A percentile compares a stretch with the other conserved stretches of the same genome.
These are phyloP conservation scores for Fusarium sp. DNA, from an alignment of 2,329 filamentous ascomycete genomes.

Conservation along the genomic window DNA sequence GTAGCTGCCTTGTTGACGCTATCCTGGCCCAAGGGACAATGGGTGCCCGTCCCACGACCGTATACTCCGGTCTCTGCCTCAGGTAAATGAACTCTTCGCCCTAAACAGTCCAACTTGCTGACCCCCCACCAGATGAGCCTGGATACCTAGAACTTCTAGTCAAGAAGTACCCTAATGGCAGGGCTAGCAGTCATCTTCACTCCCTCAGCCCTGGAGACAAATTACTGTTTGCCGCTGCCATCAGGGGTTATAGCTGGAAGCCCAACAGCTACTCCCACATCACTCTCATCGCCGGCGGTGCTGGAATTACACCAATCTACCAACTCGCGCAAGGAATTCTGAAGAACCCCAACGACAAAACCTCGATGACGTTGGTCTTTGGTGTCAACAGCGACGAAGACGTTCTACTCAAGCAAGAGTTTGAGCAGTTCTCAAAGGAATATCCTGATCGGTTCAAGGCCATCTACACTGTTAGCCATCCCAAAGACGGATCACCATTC, in stretches of 20 bases:
- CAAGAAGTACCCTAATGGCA: conserved; percentile 75
- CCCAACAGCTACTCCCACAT: conserved; percentile 63
- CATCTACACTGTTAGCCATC: conserved; percentile 67
- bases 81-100: background rate
- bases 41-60: conserved; percentile 70
- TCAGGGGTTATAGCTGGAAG: conserved; percentile 67
- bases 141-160: conserved; percentile 74
- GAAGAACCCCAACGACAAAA: conserved; percentile 70
- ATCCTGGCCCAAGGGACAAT: conserved; percentile 67
- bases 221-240: conserved; percentile 66
- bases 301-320: conserved; percentile 78
- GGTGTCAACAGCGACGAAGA: conserved; percentile 75
- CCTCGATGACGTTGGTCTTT: conserved; percentile 72
- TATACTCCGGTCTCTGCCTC: conserved; percentile 68
- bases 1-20: conserved; percentile 68
- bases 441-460: conserved; percentile 68
- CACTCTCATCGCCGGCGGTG: conserved; percentile 77
- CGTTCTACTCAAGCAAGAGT: conserved; percentile 65
- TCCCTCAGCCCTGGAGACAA: conserved; percentile 70
- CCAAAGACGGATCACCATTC: conserved; percentile 54
- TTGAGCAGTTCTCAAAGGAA: conserved; percentile 62
- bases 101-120: background rate
- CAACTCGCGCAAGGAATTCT: conserved; percentile 73
- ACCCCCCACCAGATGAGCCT: conserved; percentile 55
- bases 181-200: conserved; percentile 74